phyloP scores from a whole-genome alignment of 495 filamentous ascomycete genomes.

The Xylaria telfairii region DNA sequence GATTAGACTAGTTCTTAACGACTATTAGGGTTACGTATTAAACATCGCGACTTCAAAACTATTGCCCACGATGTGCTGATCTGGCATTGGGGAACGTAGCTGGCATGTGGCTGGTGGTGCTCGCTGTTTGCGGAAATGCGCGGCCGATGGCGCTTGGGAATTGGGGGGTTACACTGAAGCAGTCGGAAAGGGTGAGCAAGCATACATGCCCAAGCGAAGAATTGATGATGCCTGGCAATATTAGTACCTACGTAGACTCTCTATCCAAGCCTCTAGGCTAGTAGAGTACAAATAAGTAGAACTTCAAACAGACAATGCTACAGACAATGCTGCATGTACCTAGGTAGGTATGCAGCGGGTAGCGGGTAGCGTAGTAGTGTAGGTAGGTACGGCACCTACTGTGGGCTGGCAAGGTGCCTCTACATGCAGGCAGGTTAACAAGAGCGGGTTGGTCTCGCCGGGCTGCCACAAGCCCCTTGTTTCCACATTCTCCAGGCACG shows the following conservation, averaged over 20 bases:
- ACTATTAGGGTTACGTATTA: not conserved
- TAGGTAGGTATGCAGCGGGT: too few species aligned
- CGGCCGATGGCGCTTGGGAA: not conserved
- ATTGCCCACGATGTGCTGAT: not conserved
- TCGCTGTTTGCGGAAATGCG: conserved; percentile 11
- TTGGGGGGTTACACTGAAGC: not conserved
- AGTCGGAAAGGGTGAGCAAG: not conserved
- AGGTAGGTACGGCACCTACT: too few species aligned
- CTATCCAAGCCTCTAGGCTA: not conserved
- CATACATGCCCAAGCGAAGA: conserved; percentile 1
- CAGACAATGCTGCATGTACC: too few species aligned
- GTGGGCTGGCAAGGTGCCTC: not conserved
- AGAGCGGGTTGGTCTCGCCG: not conserved
- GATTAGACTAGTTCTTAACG: conserved; percentile 5
- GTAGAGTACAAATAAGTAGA: not conserved
- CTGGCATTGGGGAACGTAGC: not conserved
- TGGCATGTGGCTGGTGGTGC: conserved; percentile 16
- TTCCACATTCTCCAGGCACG: conserved; percentile 7
- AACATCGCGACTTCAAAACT: not conserved
- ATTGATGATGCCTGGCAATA: not conserved
- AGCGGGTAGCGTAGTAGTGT: too few species aligned
- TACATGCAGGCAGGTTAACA: not conserved
- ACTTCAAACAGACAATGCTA: conserved; percentile 2
- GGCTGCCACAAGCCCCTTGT: conserved; percentile 7
- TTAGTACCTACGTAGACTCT: not conserved